A percentile compares a stretch with the other conserved stretches of the same genome.
Conservation (phyloP, 1,139 yeast species). For the Yamadazyma songkhlaensis region DNA sequence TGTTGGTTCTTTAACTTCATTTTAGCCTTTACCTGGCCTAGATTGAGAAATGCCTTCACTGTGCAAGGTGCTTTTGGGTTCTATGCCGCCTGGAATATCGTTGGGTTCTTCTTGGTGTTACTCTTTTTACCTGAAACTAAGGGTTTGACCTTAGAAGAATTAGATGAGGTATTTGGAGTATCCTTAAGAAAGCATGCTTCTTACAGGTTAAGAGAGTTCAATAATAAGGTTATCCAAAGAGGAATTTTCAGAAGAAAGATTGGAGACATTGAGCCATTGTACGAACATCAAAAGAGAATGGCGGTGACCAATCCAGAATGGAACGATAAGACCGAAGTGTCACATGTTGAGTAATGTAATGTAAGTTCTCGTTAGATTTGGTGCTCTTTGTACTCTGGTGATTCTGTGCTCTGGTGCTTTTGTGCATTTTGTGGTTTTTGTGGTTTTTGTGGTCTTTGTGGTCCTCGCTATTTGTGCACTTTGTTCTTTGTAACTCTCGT, state of each 20-base stretch:
- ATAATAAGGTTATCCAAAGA: slow-evolving; percentile 41
- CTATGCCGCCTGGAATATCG: slow-evolving; percentile 84
- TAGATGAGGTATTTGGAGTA: slow-evolving; percentile 67
- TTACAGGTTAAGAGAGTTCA: slow-evolving; percentile 48
- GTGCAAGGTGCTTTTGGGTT: slow-evolving; percentile 87
- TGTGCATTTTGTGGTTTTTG: too few relatives aligned
- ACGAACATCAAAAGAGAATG: slow-evolving; percentile 46
- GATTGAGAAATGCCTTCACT: slow-evolving; percentile 61
- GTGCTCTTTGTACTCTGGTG: too few relatives aligned
- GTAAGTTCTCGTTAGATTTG: too few relatives aligned
- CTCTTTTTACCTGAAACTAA: slow-evolving; percentile 72
- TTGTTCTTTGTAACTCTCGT: too few relatives aligned
- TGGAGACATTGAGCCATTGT: slow-evolving; percentile 51
- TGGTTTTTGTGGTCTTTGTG: too few relatives aligned
- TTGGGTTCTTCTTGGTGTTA: slow-evolving; percentile 68
- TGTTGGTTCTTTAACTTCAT: slow-evolving; percentile 85
- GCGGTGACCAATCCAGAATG: slow-evolving; percentile 60
- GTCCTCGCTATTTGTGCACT: too few relatives aligned
- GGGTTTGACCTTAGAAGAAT: slow-evolving; percentile 66
- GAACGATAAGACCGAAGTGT: slow-evolving; percentile 55
- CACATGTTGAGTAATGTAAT: slow-evolving; percentile 37
- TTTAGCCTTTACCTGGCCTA: slow-evolving; percentile 82
- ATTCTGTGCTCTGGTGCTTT: too few relatives aligned
- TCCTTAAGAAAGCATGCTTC: slow-evolving; percentile 52
- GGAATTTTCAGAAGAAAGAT: slow-evolving; percentile 39